Evolutionary conservation across 176 grass and related monocot genomes (phyloP), one percentile per base, ranked within the genome.

Genomic region (Chrysopogon serrulatus): DNA sequence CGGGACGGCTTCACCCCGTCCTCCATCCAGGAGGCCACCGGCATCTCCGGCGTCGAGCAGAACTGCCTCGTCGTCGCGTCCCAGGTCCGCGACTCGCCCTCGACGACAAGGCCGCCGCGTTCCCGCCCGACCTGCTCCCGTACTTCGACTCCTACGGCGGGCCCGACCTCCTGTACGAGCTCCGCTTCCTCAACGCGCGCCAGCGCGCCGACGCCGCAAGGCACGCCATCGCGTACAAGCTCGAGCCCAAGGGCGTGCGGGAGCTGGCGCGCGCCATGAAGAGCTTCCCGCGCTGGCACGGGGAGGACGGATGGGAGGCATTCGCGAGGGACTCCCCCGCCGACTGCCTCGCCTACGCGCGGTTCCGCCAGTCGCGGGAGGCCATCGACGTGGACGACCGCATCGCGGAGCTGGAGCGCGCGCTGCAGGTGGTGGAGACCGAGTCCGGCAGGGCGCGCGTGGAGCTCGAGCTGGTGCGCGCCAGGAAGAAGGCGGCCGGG

Each of bases 311-410:
- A 5, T 96, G 91, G 96, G 74, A 81, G 8, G 77, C 23, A 57
- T 98, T 98, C 87, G 41, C 65, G 27, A 5, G 69, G 44, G 77
- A 68, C 18, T 92, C 87, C 2, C n/a, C 91, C 5, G 93, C 83
- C 21, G 96, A 98, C 85, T 98, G 93, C 90, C 73, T 98, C 64
- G 93, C 96, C 3, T 96, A 78, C 87, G 83, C 87, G 33, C 76
- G 89, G 18, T 90, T 98, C 74, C 91, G 96, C 21, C 77, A 85
- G 51, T 90, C 85, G 48, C 78, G 90, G 59, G 96, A 98, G 85
- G 65, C 76, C 27, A 74, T 94, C 30, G 64, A 3, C 43, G 78
- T 76, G 3, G 51, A 60, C 12, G 81, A 92, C 42, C 53, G 79
- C 35, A 12, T 89, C 33, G 72, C 89, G 4, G 83, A 79, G 75